A percentile compares a stretch with the other conserved stretches of the same genome.
phyloP scores from a whole-genome alignment of 2,329 filamentous ascomycete genomes.

The Nectriaceae sp. region DNA sequence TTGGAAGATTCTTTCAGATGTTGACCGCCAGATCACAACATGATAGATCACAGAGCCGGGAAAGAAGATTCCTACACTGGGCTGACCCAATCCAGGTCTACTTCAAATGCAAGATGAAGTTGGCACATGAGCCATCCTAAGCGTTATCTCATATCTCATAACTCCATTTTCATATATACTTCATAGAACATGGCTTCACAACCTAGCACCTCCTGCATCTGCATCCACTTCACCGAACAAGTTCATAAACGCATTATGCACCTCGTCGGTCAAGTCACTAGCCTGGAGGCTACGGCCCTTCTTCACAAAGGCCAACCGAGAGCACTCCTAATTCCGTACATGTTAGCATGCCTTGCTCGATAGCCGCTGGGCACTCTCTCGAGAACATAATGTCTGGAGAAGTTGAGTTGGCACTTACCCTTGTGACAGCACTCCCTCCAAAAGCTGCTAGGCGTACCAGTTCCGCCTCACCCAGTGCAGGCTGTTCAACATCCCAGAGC shows the following conservation, averaged over 20 bases:
- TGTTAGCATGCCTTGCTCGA: constrained; percentile 15
- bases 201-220: constrained; percentile 36
- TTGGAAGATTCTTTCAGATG: no score
- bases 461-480: constrained; percentile 52
- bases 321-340: constrained; percentile 63
- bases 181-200: constrained; percentile 34
- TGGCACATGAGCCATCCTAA: no score
- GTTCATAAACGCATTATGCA: constrained; percentile 78
- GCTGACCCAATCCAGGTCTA: no score
- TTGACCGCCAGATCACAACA: no score
- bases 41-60: no score
- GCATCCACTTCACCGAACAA: constrained; percentile 73
- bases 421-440: constrained; percentile 83
- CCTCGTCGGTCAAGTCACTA: constrained; percentile 88
- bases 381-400: no score
- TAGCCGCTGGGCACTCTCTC: no score
- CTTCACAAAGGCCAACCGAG: constrained; percentile 80
- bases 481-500: constrained; percentile 66
- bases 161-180: not conserved
- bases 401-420: constrained; percentile 52
- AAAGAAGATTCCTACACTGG: no score
- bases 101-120: no score
- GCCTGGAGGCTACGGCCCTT: constrained; percentile 89
- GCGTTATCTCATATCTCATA: not conserved
- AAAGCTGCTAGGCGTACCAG: constrained; percentile 79